Base-by-base conservation (phyloP, 805 yeast genomes). In the Pichia ethanolica region DNA sequence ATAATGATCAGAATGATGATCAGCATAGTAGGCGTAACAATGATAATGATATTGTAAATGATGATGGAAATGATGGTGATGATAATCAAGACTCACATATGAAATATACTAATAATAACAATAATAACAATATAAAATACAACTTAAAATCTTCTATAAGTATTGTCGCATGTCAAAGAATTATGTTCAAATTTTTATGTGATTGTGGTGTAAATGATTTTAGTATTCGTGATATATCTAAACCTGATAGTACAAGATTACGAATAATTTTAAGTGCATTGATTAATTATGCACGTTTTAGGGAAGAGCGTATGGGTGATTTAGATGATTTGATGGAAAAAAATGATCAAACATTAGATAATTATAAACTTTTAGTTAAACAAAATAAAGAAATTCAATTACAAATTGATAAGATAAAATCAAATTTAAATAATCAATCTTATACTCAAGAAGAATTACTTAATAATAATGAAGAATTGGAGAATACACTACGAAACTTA, bases 141-240 rank as follows among this genome's bases (percentile, higher is more conserved):
- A 49, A 47, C 5, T 34, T 62, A n/a, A 56, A 54, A 38, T 70
- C 72, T 34, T 69, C 82, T 6, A 61, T 82, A 57, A 68, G 70
- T 48, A 65, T 81, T 11, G 67, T 85, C 20, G 78, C 79, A 3
- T 66, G 84, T 28, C 86, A 82, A 52, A 67, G 81, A 46, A 78
- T 79, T 6, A 75, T 86, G 55, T 74, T 72, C 61, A 75, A 73
- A 59, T 85, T 87, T 62, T 72, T 87, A 55, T 73, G 74, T 42
- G 82, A 77, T 50, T 82, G 91, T 60, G 96, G 96, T 0, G 77
- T 89, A 3, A 73, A 78, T 50, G 96, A 89, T 64, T 86, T 89
- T 60, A 77, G 81, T 40, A 70, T 89, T 45, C 72, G 78, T 68
- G 97, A 89, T 67, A 69, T 89, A 33, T 71, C 78, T 51, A 81